phyloP scores from a whole-genome alignment of 306 rosid species.

The Pyrus pyrifolia region DNA sequence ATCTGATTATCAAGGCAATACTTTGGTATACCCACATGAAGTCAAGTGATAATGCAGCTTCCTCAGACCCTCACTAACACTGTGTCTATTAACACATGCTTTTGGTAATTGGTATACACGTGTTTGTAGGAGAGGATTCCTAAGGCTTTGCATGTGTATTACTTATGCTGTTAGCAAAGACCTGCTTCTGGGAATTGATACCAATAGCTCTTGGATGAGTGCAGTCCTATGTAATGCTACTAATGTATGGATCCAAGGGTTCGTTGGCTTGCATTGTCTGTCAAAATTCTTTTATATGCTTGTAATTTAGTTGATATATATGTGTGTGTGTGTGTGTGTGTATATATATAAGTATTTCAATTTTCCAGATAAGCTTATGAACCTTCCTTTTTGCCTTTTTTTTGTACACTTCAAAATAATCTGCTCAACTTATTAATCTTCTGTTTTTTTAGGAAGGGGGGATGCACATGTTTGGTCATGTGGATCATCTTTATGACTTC shows the following conservation, averaged over 20 bases:
- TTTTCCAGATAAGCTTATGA: not conserved
- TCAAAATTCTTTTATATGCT: not conserved
- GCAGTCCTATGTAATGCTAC: not conserved
- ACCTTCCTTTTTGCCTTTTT: not conserved
- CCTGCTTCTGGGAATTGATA: not conserved
- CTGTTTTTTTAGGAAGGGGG: conserved; percentile 23
- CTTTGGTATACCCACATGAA: not conserved
- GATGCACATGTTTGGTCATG: conserved; percentile 42
- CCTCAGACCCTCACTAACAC: not conserved
- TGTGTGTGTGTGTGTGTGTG: no score
- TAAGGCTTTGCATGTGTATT: no score
- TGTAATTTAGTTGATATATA: not conserved
- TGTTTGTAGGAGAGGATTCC: no score
- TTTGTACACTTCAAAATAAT: not conserved
- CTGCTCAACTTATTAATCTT: conserved; percentile 18
- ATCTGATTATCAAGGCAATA: not conserved
- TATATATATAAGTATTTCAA: not conserved
- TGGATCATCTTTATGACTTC: conserved; percentile 26
- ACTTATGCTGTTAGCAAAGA: not conserved
- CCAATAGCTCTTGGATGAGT: not conserved
- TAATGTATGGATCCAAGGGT: not conserved
- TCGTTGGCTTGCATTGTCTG: not conserved
- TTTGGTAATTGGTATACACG: not conserved
- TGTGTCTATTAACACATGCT: not conserved
- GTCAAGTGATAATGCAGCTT: not conserved